Conservation (phyloP, 345 rosid species). For the Trapa bicornis region DNA sequence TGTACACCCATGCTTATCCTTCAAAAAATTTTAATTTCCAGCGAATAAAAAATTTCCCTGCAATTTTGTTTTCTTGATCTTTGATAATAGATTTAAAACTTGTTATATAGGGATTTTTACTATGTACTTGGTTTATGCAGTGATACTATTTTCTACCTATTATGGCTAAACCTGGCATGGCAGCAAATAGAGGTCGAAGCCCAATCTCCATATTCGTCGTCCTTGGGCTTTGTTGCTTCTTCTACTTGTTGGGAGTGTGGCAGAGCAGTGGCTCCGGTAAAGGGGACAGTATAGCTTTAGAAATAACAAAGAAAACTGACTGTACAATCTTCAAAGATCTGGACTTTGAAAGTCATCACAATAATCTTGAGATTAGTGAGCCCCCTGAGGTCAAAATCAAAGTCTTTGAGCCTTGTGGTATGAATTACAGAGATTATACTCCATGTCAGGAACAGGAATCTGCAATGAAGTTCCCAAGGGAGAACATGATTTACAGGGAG, state of each 20-base stretch:
- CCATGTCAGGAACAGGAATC: slow-evolving; percentile 94
- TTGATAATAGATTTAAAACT: neutral
- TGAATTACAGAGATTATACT: slow-evolving; percentile 66
- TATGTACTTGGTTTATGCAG: slow-evolving; percentile 1
- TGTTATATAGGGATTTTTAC: neutral
- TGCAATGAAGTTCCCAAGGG: slow-evolving; percentile 91
- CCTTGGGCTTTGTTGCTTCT: slow-evolving; percentile 76
- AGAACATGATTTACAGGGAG: slow-evolving; percentile 86
- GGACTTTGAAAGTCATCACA: slow-evolving; percentile 71
- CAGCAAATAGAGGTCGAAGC: slow-evolving; percentile 39
- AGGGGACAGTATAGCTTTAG: slow-evolving; percentile 69
- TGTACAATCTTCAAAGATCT: slow-evolving; percentile 51
- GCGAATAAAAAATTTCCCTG: neutral
- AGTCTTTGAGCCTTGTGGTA: slow-evolving; percentile 64
- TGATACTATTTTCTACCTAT: neutral
- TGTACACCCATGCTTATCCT: neutral
- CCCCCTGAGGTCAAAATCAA: slow-evolving; percentile 38
- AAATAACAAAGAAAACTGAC: slow-evolving; percentile 51
- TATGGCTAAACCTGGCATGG: slow-evolving; percentile 51
- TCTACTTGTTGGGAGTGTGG: slow-evolving; percentile 91
- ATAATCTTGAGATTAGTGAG: slow-evolving; percentile 38
- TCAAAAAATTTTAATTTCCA: neutral
- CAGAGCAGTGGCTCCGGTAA: slow-evolving; percentile 87
- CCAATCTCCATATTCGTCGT: slow-evolving; percentile 60
- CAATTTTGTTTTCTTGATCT: neutral